A percentile compares a stretch with the other conserved stretches of the same genome.
Evolutionary conservation across 805 yeast genomes (phyloP).

Genomic region (Wickerhamomyces hampshirensis): DNA sequence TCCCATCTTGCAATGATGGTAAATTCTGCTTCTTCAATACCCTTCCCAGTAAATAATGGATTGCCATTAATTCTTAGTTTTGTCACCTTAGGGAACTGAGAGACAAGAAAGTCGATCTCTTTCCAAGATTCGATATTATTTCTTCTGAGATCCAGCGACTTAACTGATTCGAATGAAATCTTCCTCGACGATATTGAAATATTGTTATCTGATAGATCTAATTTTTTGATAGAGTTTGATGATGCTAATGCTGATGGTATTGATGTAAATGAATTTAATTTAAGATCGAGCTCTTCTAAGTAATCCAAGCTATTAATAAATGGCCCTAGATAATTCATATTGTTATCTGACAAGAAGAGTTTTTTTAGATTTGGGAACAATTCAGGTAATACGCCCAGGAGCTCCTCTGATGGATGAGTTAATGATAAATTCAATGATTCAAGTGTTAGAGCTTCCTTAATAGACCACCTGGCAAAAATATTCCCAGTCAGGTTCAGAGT

Average conservation of each 20-base stretch:
- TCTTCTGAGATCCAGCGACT: slow-evolving; percentile 44
- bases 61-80: slow-evolving; percentile 48
- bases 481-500: slow-evolving; percentile 53
- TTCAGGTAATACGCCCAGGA: slow-evolving; percentile 11
- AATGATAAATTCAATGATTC: slow-evolving; percentile 24
- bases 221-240: slow-evolving; percentile 2
- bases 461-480: slow-evolving; percentile 25
- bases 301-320: slow-evolving; percentile 1
- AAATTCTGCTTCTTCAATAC: slow-evolving; percentile 23
- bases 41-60: slow-evolving; percentile 35
- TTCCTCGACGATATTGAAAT: slow-evolving; percentile 27
- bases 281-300: slow-evolving; percentile 10
- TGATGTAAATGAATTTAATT: slow-evolving; percentile 10
- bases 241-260: slow-evolving; percentile 8
- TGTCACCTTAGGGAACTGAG: slow-evolving; percentile 36
- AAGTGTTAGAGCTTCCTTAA: background rate
- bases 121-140: slow-evolving; percentile 46
- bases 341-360: slow-evolving; percentile 26
- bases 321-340: slow-evolving; percentile 7
- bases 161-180: slow-evolving; percentile 10
- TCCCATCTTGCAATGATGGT: slow-evolving; percentile 44
- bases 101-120: slow-evolving; percentile 39
- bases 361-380: slow-evolving; percentile 34
- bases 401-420: slow-evolving; percentile 6
- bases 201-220: slow-evolving; percentile 13